Evolutionary conservation across 306 rosid genomes (phyloP), one percentile per base, ranked within the genome.

Genomic region (Mucuna pruriens): DNA sequence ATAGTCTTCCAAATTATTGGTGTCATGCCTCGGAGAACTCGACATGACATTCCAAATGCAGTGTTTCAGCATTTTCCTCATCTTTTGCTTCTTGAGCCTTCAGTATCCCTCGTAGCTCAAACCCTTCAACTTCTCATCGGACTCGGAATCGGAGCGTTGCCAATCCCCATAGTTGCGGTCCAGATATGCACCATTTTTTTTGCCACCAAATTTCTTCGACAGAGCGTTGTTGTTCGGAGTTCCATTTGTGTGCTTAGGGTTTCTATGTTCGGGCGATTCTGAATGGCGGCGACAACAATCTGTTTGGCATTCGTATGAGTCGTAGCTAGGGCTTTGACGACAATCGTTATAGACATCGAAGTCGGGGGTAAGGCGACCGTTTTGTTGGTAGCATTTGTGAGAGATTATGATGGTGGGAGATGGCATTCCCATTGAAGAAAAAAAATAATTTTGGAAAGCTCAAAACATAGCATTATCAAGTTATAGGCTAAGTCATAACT

Each of bases 11-110:
- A 65, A 71, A 2, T 85, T 91, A 3, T 92, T 94, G 29, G 83
- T 74, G 15, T 84, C 94, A 20, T 76, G 31, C 83, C 99, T 90
- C 0, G 97, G 93, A 46, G 98, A 98, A 71, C 99, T 93, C 1
- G 99, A 98, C 65, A 97, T 90, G 29, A 75, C 88, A 55, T 86
- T 90, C 98, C 96, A 95, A 40, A 95, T 91, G 72, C 99, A 95
- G 25, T 79, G 76, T 74, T 83, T 89, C 86, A 92, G 76, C 76
- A 64, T 7, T 84, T 87, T 95, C 91, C 99, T 86, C 90, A 91
- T 49, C 87, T 92, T 92, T 81, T 93, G 98, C 83, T 98, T 88
- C 89, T 90, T 95, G 63, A 89, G 48, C 90, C 97, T 91, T 34
- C 96, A 63, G 62, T 79, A 88, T 55, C 93, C 97, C 88, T 92